Evolutionary conservation across 345 rosid genomes (phyloP).

Genomic region (Salix purpurea): DNA sequence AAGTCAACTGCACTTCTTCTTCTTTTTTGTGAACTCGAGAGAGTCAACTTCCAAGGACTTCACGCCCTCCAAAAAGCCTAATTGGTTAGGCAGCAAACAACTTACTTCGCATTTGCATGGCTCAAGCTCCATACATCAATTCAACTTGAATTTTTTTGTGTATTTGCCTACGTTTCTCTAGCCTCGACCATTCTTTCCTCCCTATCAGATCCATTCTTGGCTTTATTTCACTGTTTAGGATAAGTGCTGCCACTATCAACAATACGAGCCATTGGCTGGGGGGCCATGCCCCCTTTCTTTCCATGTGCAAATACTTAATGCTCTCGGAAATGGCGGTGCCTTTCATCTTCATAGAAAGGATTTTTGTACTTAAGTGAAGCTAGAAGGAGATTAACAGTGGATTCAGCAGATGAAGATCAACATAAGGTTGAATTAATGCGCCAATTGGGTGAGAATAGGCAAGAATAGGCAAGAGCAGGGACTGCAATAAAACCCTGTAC

Average conservation of each 20-base stretch:
- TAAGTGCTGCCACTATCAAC: slow-evolving; percentile 1
- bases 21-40: background rate
- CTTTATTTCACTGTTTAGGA: background rate
- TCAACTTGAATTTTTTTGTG: background rate
- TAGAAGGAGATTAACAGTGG: background rate
- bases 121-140: background rate
- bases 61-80: background rate
- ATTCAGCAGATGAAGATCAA: background rate
- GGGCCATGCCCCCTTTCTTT: background rate
- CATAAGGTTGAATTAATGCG: background rate
- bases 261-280: background rate
- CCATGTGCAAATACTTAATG: background rate
- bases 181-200: background rate
- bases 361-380: too few species aligned
- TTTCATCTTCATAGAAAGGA: background rate
- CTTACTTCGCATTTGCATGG: background rate
- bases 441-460: background rate
- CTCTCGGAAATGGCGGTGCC: background rate
- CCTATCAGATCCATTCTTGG: background rate
- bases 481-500: background rate
- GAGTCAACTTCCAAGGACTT: background rate
- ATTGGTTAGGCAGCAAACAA: slow-evolving; percentile 1
- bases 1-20: slow-evolving; percentile 17
- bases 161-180: background rate
- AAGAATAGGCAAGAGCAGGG: background rate